Base-by-base conservation (phyloP, 2,329 filamentous ascomycete species). In the Cucurbitaria berberidis region DNA sequence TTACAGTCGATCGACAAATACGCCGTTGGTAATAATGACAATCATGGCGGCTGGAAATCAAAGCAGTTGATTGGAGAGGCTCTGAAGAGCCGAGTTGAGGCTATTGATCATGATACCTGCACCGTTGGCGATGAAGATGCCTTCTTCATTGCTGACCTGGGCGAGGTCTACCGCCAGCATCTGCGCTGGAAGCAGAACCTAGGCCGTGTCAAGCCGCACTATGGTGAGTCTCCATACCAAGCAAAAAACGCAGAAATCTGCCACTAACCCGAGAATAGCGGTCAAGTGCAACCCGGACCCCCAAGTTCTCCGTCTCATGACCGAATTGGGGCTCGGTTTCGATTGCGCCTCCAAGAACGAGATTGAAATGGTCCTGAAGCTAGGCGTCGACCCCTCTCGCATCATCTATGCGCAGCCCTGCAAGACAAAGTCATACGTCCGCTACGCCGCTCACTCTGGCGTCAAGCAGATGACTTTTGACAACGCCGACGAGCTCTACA, bases 381-480 rank as follows among this genome's bases (percentile, higher is more conserved):
- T 93, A 75, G 93, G 92, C 66, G 84, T 96, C 63, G 88, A 90
- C 72, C 90, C 95, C 11, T 86, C 87, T 63, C 92, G 93, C 76
- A 96, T 99, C 82, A 97, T 99, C 79, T 99, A 98, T 74, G 95
- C 95, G 44, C 95, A 99, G 80, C 95, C 95, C 50, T 98, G 95
- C 89, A 99, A 99, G 87, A 99, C 95, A 70, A 96, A 95, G 81
- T 97, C 93, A 42, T 98, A 97, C 77, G 84, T 99, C 59, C 91
- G 93, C 72, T 96, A 93, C 72, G 95, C 96, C 61, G 87, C 89
- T 70, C 84, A 86, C 73, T 82, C 88, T 63, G 89, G 89, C 64
- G 95, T 99, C 74, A 93, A 90, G 80, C 91, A 96, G 82, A 98
- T 99, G 93, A 99, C 95, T 2, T 98, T 99, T 74, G 95, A 99